Conservation (phyloP, 164 flowering plant species). For the Vitis labrusca region DNA sequence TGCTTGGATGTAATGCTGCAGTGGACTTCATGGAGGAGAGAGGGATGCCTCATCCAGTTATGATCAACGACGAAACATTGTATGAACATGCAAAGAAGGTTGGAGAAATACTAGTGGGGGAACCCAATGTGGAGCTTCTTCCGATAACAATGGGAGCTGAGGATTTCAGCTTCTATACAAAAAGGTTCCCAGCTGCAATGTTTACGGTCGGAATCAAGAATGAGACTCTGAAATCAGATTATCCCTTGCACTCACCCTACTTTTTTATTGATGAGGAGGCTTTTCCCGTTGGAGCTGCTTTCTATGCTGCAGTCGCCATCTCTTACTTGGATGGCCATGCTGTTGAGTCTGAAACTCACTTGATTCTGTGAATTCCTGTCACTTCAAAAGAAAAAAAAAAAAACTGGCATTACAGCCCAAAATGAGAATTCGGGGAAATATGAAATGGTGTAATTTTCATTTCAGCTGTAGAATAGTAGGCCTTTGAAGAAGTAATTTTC, state of each 20-base stretch:
- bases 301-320: slow-evolving; percentile 35
- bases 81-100: slow-evolving; percentile 27
- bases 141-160: slow-evolving; percentile 30
- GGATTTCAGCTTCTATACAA: slow-evolving; percentile 28
- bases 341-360: neutral
- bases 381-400: too few species aligned
- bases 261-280: slow-evolving; percentile 37
- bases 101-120: slow-evolving; percentile 21
- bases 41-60: slow-evolving; percentile 28
- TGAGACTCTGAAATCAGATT: slow-evolving; percentile 18
- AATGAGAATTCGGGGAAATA: too few species aligned
- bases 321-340: slow-evolving; percentile 23
- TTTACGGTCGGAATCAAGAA: slow-evolving; percentile 21
- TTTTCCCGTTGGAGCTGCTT: slow-evolving; percentile 38
- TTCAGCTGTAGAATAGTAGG: too few species aligned
- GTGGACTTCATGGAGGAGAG: slow-evolving; percentile 29
- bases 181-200: slow-evolving; percentile 19
- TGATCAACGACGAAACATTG: slow-evolving; percentile 24
- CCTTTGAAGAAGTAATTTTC: too few species aligned
- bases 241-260: slow-evolving; percentile 31
- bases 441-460: too few species aligned
- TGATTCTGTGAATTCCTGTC: too few species aligned
- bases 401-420: too few species aligned
- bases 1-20: slow-evolving; percentile 22
- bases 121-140: slow-evolving; percentile 22